Base-by-base conservation (phyloP, 2,329 filamentous ascomycete genomes). In the Xylariaceae sp. region DNA sequence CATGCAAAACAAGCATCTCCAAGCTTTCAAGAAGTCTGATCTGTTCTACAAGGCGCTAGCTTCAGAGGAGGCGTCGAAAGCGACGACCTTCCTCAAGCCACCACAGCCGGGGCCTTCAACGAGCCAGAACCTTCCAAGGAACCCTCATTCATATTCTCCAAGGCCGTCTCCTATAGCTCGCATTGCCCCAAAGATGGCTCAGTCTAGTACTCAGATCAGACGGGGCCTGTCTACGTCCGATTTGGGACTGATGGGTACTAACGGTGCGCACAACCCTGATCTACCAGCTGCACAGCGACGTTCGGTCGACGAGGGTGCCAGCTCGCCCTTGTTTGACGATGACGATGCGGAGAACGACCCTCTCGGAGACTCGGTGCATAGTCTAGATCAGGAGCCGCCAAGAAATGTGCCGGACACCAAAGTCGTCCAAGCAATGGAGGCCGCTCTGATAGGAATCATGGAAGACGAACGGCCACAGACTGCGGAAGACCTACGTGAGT, bases 11-110 rank as follows among this genome's bases (percentile, higher is more conserved):
- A 78, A 75, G 11, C 78, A 94, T 56, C 92, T 92, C 48, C 80
- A 84, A 13, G 78, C 77, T 14, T 98, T 98, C 68, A 94, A 89
- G 57, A 85, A 81, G 51, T 95, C 92, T 0, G 92, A 97, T 56
- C 64, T 98, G 1, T 98, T 88, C 60, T 97, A 92, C 69, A 98
- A 98, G 60, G 96, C 89, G 59, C 71, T 98, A 1, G 88, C 90
- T 6, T 85, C 90, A 9, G 87, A 94, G 54, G 88, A 95, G 62
- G 73, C 77, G 29, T 70, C 75, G 2, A 70, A 60, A 38, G 69
- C 57, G 34, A 49, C 40, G 27, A 14, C 50, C 39, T 30, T 40
- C 16, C 46, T 34, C 41, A 54, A 29, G 18, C 53, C 36, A 30
- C 40, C 35, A 24, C 47, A 42, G 24, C 49, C 53, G 21, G 55